Conservation (phyloP, 2,329 filamentous ascomycete species). For the Alternaria brassicae region DNA sequence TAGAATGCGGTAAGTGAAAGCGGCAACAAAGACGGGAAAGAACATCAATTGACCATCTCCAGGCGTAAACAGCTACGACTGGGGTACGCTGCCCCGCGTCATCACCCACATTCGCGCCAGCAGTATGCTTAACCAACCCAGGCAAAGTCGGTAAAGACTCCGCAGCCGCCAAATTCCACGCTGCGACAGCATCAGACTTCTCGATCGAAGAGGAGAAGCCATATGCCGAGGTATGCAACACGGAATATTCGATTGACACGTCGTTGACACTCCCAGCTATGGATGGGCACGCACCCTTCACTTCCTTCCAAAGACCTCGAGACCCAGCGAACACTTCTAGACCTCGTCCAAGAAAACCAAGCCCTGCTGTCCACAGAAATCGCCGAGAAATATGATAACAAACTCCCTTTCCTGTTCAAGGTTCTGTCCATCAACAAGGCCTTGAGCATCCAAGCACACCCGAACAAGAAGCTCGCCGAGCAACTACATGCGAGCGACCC, state of each 20-base stretch:
- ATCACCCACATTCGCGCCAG: conserved; percentile 20
- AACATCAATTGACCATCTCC: conserved; percentile 30
- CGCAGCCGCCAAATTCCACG: conserved; percentile 86
- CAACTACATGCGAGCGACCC: conserved; percentile 83
- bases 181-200: conserved; percentile 81
- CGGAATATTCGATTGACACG: background rate
- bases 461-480: conserved; percentile 93
- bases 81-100: conserved; percentile 66
- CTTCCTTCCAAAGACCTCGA: conserved; percentile 89
- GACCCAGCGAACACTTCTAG: conserved; percentile 84
- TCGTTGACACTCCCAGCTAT: conserved; percentile 68
- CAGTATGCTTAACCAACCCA: conserved; percentile 48
- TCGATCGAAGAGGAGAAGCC: conserved; percentile 84
- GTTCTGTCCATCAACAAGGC: conserved; percentile 96
- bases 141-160: conserved; percentile 88
- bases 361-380: conserved; percentile 79
- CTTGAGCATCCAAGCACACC: conserved; percentile 95
- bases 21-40: conserved; percentile 13
- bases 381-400: conserved; percentile 75
- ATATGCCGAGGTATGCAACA: conserved; percentile 78
- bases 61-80: conserved; percentile 99
- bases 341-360: conserved; percentile 86
- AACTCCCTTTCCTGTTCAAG: conserved; percentile 96
- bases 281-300: conserved; percentile 98
- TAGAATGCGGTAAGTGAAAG: conserved; percentile 70